Evolutionary conservation across 306 rosid genomes (phyloP), one percentile per base, ranked within the genome.

Genomic region (Prunus campanulata): DNA sequence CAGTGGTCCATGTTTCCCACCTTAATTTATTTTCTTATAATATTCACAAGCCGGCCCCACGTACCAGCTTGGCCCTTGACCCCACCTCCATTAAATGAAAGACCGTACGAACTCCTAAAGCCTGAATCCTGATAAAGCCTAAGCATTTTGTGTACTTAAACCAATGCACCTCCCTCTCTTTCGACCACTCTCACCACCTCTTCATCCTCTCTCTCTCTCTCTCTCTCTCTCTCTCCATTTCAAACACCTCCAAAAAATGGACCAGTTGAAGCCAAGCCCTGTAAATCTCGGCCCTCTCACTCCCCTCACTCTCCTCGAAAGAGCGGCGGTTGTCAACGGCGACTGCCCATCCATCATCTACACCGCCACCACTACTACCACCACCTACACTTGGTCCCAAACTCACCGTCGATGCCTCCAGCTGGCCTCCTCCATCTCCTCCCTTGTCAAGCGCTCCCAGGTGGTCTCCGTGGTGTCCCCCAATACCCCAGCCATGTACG

Each of bases 391-490:
- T 0, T 91, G 97, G 97, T 81, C 91, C 0, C 83, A 85, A 46
- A 91, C 97, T 19, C 75, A 83, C 85, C 87, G 75, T 4, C 77
- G 97, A 71, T 91, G 97, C 63, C 97, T 87, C 48, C 87, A 62
- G 68, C 61, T 89, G 1, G 97, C 94, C 10, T 91, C 93, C 2
- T 83, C 97, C 14, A 72, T 91, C 11, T 18, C 84, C 6, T 79
- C 86, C 54, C 10, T 10, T 48, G 12, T 77, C 42, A 19, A 27
- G 1, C 51, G 35, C 0, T 79, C 87, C 22, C 77, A 87, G 3
- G 89, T 91, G 0, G 91, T 89, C n/a, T 91, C 98, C 25, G 89
- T 88, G 1, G 12, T 93, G 20, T 72, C 89, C 15, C 94, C 94
- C 74, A 93, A 90, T 78, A 72, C 81, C 18, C 90, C 91, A 0